Percentiles rank a stretch among this genome's conserved stretches.
Evolutionary conservation across 2,329 filamentous ascomycete species (phyloP).

Genomic region (Fusarium tanahbumbuense): DNA sequence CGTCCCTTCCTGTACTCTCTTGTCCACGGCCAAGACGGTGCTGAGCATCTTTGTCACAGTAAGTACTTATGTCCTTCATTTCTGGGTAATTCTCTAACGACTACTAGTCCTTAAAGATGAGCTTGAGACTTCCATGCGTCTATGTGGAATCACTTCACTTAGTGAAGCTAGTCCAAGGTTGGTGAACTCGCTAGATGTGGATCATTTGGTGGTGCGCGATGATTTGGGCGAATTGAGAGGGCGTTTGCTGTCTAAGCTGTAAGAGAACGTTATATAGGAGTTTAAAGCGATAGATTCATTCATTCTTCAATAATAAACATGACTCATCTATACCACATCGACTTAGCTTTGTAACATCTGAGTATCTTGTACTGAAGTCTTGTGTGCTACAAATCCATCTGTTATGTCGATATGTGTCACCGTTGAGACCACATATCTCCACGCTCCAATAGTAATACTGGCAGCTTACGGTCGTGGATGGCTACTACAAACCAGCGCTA

Average conservation of each 20-base stretch:
- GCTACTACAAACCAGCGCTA: neutral
- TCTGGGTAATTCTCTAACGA: no score
- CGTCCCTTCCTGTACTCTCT: slow-evolving; percentile 64
- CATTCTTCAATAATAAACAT: neutral
- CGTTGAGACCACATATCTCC: neutral
- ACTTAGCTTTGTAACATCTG: neutral
- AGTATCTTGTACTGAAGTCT: neutral
- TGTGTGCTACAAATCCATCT: neutral
- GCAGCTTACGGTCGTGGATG: rapidly evolving
- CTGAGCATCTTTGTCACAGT: slow-evolving; percentile 67
- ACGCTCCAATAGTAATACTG: neutral
- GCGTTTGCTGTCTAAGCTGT: slow-evolving; percentile 31
- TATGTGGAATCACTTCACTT: slow-evolving; percentile 47
- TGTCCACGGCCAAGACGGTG: slow-evolving; percentile 65
- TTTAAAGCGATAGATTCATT: neutral
- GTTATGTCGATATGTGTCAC: neutral
- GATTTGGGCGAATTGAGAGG: neutral
- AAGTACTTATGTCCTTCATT: slow-evolving; percentile 47
- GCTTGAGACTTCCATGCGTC: slow-evolving; percentile 48
- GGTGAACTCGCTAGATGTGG: slow-evolving; percentile 48
- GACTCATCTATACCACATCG: neutral
- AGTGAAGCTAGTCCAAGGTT: slow-evolving; percentile 43
- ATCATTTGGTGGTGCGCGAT: slow-evolving; percentile 43
- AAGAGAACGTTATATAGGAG: neutral
- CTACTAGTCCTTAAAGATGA: slow-evolving; percentile 50